phyloP scores from a whole-genome alignment of 192 early-diverging fungal species.

The Mortierella claussenii region DNA sequence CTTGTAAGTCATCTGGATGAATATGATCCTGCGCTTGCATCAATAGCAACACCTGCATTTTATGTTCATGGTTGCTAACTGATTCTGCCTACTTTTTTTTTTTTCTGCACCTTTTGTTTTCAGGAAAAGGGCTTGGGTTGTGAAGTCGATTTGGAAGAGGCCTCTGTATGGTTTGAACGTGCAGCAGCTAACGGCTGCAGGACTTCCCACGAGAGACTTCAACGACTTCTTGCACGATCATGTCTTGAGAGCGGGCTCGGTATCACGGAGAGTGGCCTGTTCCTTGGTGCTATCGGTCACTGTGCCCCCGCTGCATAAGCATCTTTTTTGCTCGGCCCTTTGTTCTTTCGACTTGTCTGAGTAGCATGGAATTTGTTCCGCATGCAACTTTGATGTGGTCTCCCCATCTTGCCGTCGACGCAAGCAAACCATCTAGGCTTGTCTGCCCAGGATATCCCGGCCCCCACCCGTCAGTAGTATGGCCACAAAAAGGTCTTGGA shows the following conservation, averaged over 20 bases:
- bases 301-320: conserved; percentile 64
- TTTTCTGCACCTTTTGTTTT: too few species aligned
- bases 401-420: too few species aligned
- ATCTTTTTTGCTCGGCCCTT: too few species aligned
- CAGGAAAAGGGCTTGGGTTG: conserved; percentile 57
- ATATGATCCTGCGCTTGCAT: neutral
- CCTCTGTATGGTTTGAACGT: conserved; percentile 55
- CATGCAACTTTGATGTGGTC: too few species aligned
- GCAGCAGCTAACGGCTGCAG: conserved; percentile 61
- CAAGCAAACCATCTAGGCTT: too few species aligned
- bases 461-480: too few species aligned
- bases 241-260: conserved; percentile 57
- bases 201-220: conserved; percentile 59
- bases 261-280: conserved; percentile 40
- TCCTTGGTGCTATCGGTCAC: conserved; percentile 49
- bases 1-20: conserved; percentile 41
- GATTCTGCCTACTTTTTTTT: neutral
- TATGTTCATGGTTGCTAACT: neutral
- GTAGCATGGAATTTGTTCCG: too few species aligned
- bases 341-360: too few species aligned
- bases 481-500: too few species aligned
- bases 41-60: neutral
- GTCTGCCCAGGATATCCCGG: too few species aligned
- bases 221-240: conserved; percentile 59
- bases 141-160: conserved; percentile 51